phyloP scores from a whole-genome alignment of 148 eudicot species.

The Diospyros kaki region DNA sequence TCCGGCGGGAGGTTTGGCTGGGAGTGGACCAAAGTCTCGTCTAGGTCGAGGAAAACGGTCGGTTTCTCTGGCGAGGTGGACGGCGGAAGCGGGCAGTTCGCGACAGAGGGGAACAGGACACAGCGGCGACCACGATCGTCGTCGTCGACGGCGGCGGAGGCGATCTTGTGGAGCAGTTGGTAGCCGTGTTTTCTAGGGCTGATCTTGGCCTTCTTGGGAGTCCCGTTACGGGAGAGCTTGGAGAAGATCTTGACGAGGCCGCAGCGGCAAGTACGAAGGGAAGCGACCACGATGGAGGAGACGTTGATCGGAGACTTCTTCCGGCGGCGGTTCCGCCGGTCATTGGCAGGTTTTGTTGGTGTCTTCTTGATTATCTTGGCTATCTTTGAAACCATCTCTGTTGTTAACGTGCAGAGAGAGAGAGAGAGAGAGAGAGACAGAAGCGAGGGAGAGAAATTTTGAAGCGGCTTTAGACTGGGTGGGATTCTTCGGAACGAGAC shows the following conservation, averaged over 20 bases:
- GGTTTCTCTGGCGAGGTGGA: conserved; percentile 15
- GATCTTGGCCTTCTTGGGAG: conserved; percentile 25
- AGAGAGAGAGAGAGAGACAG: conserved; percentile 10
- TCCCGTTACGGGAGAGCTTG: conserved; percentile 46
- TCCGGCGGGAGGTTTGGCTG: conserved; percentile 36
- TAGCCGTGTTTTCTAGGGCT: conserved; percentile 47
- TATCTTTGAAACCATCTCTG: conserved; percentile 69
- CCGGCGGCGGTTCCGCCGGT: conserved; percentile 30
- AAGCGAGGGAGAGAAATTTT: conserved; percentile 2
- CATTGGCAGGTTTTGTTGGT: conserved; percentile 53
- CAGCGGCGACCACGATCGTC: conserved; percentile 15
- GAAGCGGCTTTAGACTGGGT: neutral
- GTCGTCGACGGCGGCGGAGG: neutral
- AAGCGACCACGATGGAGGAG: conserved; percentile 40
- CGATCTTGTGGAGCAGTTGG: conserved; percentile 30
- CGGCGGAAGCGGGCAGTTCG: conserved; percentile 42
- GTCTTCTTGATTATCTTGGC: conserved; percentile 44
- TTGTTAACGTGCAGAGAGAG: neutral
- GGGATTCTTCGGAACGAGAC: neutral
- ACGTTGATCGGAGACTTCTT: conserved; percentile 34
- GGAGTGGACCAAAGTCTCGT: conserved; percentile 83
- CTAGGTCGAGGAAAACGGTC: conserved; percentile 71
- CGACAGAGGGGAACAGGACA: conserved; percentile 31
- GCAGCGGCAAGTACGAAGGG: conserved; percentile 62
- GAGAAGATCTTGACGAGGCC: conserved; percentile 73